Evolutionary conservation across 179 eudicot genomes (phyloP), one percentile per base, ranked within the genome.

Genomic region (Beta macrorhiza): DNA sequence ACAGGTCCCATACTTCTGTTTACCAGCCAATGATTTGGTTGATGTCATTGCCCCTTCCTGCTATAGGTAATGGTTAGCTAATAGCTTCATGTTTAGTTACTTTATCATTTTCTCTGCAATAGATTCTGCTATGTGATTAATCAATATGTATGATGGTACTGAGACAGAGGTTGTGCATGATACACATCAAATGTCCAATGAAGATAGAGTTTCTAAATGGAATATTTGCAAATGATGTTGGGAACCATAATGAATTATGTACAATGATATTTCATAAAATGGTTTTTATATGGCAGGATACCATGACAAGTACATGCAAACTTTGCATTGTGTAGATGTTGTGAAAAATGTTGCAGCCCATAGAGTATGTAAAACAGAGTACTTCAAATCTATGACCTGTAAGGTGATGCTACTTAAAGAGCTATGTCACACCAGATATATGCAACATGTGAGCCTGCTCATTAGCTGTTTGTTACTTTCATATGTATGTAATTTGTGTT

Each of bases 41-140:
- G 99, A 95, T 87, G 99, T 95, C 81, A 95, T 95, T 81, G 99
- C 99, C 17, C 99, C 99, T 67, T 95, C 99, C 74, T 95, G 99
- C 87, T 95, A 95, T 84, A 95, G 99, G 99, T 92, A 84, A 80
- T 65, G 42, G 49, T 7, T 79, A 22, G 17, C 63, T 75, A 42
- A 8, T 79, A 22, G 17, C 63, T 75, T 69, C 69, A 81, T n/a
- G 25, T 7, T 5, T 32, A 53, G 32, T 3, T 55, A 9, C 68
- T 74, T 32, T 67, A 53, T 25, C 25, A 5, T 73, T 61, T 73
- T 7, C 5, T 71, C 58, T 20, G 32, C 19, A 49, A 19, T 70
- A 51, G 17, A 72, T 58, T 72, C 37, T 45, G 75, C 57, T 17
- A 49, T 16, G 63, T 72, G 10, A 16, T 72, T 45, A 47, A 61